Evolutionary conservation across 1,284 basidiomycete species (phyloP), one percentile per base, ranked within the genome.

Genomic region (Sutorius eximius): DNA sequence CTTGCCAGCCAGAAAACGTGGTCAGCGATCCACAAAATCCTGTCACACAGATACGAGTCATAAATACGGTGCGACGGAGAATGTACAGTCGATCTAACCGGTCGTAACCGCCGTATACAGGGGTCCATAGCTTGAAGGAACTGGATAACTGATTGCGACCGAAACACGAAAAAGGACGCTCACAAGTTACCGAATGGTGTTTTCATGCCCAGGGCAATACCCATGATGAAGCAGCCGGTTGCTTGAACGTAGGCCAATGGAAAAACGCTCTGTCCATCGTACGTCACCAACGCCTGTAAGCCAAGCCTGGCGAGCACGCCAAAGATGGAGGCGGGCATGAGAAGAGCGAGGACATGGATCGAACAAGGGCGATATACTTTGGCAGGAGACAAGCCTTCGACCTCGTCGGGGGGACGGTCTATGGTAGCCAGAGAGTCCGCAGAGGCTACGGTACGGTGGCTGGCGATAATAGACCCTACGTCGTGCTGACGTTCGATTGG

Each of bases 21-120:
- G 97, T 99, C 61, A 98, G 75, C 5, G 93, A 96, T 2, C 96
- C 97, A 66, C 96, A 98, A 69, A 97, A 93, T 5, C 95, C 95
- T 91, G 57, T 51, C 22, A 38, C n/a, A 30, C 24, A 45, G 22
- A 22, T 18, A 46, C 22, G 41, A 40, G 56, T 51, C 38, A 51
- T 43, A 56, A 41, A 37, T 36, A 51, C 20, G 29, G 38, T 49
- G 33, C 37, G 34, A 52, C 27, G 27, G 45, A 55, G 32, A 34
- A 11, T 16, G n/a, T n/a, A n/a, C n/a, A 32, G 30, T 29, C 16
- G 34, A 38, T 59, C 72, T 55, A 56, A 88, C 91, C 91, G 42
- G 95, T 98, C 0, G 93, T 92, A 18, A 96, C 71, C 40, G 91
- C 93, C 5, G 89, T 91, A 70, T 94, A 96, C 9, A 96, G 66